Base-by-base conservation (phyloP, 345 rosid genomes). In the Melaleuca quinquenervia region DNA sequence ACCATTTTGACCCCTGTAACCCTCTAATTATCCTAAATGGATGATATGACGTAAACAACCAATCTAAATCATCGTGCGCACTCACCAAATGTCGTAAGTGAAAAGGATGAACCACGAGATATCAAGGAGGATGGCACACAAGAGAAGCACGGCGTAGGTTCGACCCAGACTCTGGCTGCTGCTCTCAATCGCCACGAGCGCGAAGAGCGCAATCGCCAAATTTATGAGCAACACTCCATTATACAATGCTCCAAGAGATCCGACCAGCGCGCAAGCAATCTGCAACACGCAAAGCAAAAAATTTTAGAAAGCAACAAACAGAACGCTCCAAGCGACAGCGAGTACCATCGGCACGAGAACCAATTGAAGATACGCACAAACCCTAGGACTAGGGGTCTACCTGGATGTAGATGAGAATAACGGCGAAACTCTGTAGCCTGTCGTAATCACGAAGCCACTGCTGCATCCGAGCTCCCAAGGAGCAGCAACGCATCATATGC, bases 181-280 rank as follows among this genome's bases (percentile, higher is more conserved):
- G 82, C 97, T 96, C 88, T 94, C 98, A 78, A 95, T 95, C 50
- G 98, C 98, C 5, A 95, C 98, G 70, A 96, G 93, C 13, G 98
- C 98, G 75, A 95, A 96, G 86, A 96, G 90, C 8, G 98, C 95
- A 48, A 97, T 94, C 84, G 88, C 94, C 82, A 97, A 88, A 87
- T 95, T 93, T 32, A 93, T 90, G 36, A 96, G 84, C 90, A 93
- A 87, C 3, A 95, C 95, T 52, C 99, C 99, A 78, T 95, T 96
- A 94, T 93, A 95, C 88, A 92, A 91, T 85, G 99, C 98, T 6
- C 99, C 98, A 5, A 95, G 89, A 14, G 98, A 94, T 89, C 99
- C 98, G 82, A 95, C 91, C 89, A 96, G 87, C 11, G 99, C 95
- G 87, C 98, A 94, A 6, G 95, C 98, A 88, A 95, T 95, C 98